Evolutionary conservation across 768 basidiomycete species (phyloP).

Genomic region (Mycena epipterygia): DNA sequence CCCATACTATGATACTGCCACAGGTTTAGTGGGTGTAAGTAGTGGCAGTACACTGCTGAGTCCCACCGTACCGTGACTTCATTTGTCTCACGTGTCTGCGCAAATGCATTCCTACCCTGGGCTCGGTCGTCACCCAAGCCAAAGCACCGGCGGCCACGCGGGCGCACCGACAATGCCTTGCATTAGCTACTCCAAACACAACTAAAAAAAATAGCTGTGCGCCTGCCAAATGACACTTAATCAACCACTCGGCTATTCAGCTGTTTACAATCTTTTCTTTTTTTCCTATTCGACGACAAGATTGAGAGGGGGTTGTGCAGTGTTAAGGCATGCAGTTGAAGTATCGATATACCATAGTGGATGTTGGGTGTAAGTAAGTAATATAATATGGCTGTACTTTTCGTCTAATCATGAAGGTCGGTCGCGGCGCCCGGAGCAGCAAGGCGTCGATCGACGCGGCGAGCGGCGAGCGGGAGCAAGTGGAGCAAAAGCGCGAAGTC

Average conservation of each 20-base stretch:
- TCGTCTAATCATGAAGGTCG: conserved; percentile 27
- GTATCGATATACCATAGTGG: conserved; percentile 40
- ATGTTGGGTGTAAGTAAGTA: conserved; percentile 27
- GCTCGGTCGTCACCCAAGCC: background rate
- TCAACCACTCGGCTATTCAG: background rate
- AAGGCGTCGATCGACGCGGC: background rate
- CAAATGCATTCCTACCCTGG: conserved; percentile 8
- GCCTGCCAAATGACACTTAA: background rate
- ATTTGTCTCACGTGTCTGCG: conserved; percentile 13
- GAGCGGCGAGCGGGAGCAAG: conserved; percentile 20
- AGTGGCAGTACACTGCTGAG: conserved; percentile 1
- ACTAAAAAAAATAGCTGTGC: too few species aligned
- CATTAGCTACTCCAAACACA: background rate
- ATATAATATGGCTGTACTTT: conserved; percentile 35
- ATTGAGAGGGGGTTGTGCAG: conserved; percentile 30
- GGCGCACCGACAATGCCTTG: background rate
- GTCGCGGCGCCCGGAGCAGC: conserved; percentile 11
- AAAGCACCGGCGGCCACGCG: background rate
- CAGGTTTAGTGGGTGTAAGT: background rate
- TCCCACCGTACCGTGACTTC: conserved; percentile 11
- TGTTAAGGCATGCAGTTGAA: conserved; percentile 18
- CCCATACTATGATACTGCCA: background rate
- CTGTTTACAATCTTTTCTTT: conserved; percentile 31
- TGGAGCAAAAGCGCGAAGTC: conserved; percentile 23
- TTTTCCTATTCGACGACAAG: conserved; percentile 30